Base-by-base conservation (phyloP, 2,329 filamentous ascomycete species). In the Fusarium setosum region DNA sequence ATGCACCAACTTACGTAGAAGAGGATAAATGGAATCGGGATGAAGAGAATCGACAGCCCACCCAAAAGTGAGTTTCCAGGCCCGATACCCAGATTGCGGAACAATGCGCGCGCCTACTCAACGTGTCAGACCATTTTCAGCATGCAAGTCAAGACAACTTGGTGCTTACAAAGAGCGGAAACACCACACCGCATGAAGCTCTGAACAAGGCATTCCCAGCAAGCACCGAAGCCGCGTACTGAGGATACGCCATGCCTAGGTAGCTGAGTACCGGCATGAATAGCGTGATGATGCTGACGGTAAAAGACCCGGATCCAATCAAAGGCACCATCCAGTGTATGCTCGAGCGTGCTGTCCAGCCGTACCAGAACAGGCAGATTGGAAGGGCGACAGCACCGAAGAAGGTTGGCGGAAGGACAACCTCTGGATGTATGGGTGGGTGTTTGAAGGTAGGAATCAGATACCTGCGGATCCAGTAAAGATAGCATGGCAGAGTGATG, bases 361-460 rank as follows among this genome's bases (percentile, higher is more conserved):
- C 59, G 17, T 59, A 63, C 56, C 42, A 67, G 24, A 67, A 67
- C 1, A 67, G 34, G 6, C 62, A 56, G 13, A 57, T 52, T 0
- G 64, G 88, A 18, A 92, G 89, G 5, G 92, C 77, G 50, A 90
- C 79, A 1, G 84, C 88, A 20, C 91, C 83, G 81, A 45, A 90
- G 67, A 75, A 92, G 89, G 11, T 84, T 80, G 54, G 90, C 0
- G 76, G 15, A 0, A 67, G 18, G 11, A 49, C 44, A 35, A 40
- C 53, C 5, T 56, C 49, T 3, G 49, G 54, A 20, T 17, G 24
- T 18, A 44, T 44, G 24, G 41, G 41, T 3, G 41, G 41, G 4
- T 31, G 4, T 6, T 56, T 60, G n/a, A 65, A 57, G 18, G 56
- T 57, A 1, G 55, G 59, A 6, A 53, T 56, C 3, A 69, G 40